Base-by-base conservation (phyloP, 768 basidiomycete genomes). In the Pulveroboletus sp. region DNA sequence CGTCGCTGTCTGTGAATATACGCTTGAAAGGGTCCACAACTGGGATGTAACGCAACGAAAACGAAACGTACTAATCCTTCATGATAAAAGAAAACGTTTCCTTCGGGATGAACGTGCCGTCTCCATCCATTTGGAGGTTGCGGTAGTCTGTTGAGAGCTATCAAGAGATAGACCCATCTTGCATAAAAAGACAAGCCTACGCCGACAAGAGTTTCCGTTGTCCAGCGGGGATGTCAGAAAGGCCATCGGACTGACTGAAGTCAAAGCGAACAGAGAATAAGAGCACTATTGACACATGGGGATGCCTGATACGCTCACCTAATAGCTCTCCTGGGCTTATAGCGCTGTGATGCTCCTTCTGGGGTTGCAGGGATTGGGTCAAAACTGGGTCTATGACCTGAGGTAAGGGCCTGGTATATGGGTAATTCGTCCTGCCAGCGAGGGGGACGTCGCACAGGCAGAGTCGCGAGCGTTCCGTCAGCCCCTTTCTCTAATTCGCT, bases 1-100 rank as follows among this genome's bases (percentile, higher is more conserved):
- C 39, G 9, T 57, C 37, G 24, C 27, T 45, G 27, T 57, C 55
- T 30, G 56, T 57, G 37, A 52, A 52, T 39, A 57, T 30, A 24
- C 45, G 46, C 55, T 57, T 33, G 27, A 11, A 50, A 28, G 7
- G 8, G 49, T 55, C 7, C 9, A 42, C 5, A 18, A 26, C 10
- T 4, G 5, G 3, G n/a, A 18, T 33, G 18, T n/a, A 15, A n/a
- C 18, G 27, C 26, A 15, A 10, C 10, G 9, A 18, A 18, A 37
- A 37, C 5, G 17, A 18, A 37, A 37, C 36, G 3, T 10, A 37
- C 36, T 11, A 37, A 18, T 37, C 36, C 36, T 18, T 37, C 36
- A 6, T 37, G 36, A 37, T 37, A 37, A 18, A 37, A 37, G 9
- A 37, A 9, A 17, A 37, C 36, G 10, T 18, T 18, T 18, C 36